These are phyloP conservation scores for Xylaria sp. DNA, from an alignment of 2,329 filamentous ascomycete species.

Conservation along the genomic window DNA sequence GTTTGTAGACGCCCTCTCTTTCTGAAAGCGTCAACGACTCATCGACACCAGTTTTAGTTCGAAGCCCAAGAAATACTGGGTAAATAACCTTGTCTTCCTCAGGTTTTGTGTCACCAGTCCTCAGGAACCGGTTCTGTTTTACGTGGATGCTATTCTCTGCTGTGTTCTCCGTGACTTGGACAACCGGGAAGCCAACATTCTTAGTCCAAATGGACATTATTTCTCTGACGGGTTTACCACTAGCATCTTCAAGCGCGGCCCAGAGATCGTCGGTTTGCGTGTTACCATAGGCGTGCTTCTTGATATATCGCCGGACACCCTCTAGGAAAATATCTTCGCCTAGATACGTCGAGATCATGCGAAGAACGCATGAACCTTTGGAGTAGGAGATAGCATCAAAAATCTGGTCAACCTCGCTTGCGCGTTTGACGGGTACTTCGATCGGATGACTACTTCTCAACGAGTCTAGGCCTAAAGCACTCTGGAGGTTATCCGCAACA, in stretches of 20 bases:
- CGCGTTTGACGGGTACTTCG: conserved; percentile 93
- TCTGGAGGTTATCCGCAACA: conserved; percentile 90
- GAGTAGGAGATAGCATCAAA: conserved; percentile 98
- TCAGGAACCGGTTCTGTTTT: conserved; percentile 94
- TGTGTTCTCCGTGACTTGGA: conserved; percentile 83
- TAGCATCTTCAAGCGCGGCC: conserved; percentile 86
- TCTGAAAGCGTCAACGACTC: conserved; percentile 75
- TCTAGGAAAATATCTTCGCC: conserved; percentile 94
- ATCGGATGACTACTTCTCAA: conserved; percentile 95
- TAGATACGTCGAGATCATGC: conserved; percentile 96
- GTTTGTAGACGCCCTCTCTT: conserved; percentile 80
- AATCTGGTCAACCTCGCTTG: conserved; percentile 97
- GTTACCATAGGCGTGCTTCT: conserved; percentile 97
- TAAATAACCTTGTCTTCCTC: conserved; percentile 91
- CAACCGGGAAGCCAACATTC: conserved; percentile 91
- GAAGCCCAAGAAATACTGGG: conserved; percentile 87
- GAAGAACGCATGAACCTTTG: conserved; percentile 93
- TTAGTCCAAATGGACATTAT: conserved; percentile 98
- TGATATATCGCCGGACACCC: conserved; percentile 88
- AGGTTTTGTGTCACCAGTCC: conserved; percentile 91
- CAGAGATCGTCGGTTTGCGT: conserved; percentile 91
- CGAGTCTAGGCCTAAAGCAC: conserved; percentile 87
- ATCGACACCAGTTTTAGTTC: conserved; percentile 84
- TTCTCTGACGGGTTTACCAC: conserved; percentile 87
- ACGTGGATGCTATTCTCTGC: conserved; percentile 78